These are phyloP conservation scores for Cyclotella sp. DNA, from an alignment of 108 stramenopile genomes.

Conservation along the genomic window DNA sequence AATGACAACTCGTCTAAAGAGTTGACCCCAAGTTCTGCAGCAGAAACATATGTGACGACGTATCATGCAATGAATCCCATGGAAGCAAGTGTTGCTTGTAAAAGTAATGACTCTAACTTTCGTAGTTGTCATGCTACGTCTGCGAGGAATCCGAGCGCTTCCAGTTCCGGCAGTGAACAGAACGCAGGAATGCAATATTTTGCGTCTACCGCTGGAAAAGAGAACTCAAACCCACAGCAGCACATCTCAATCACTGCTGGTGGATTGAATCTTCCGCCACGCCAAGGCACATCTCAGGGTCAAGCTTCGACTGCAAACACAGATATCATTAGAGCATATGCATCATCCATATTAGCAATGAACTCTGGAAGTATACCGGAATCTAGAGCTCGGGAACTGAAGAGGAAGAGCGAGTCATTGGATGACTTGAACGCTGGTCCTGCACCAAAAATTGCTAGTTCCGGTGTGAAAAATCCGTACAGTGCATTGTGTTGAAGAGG, in stretches of 20 bases:
- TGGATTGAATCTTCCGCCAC: slow-evolving; percentile 36
- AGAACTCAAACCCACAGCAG: slow-evolving; percentile 16
- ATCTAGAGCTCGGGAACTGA: slow-evolving; percentile 20
- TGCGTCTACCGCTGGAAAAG: not conserved
- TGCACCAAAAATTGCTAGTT: not conserved
- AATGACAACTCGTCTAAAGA: not conserved
- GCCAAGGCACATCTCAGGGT: slow-evolving; percentile 41
- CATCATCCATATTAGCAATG: slow-evolving; percentile 14
- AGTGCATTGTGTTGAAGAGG: slow-evolving; percentile 21
- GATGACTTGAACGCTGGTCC: not conserved
- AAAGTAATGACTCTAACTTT: not conserved
- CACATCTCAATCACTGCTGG: not conserved
- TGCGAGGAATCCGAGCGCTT: not conserved
- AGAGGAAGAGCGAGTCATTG: slow-evolving; percentile 36
- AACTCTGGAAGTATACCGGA: not conserved
- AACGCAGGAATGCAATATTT: not conserved
- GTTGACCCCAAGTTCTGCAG: not conserved
- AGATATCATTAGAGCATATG: not conserved
- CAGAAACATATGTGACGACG: slow-evolving; percentile 5
- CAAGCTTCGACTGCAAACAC: not conserved
- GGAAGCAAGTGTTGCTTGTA: not conserved
- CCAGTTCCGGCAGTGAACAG: not conserved
- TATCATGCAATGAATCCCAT: not conserved
- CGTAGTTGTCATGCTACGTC: not conserved
- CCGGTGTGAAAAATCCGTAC: slow-evolving; percentile 46